Base-by-base conservation (phyloP, 1,139 yeast genomes). In the Kurtzmaniella quercitrusa region DNA sequence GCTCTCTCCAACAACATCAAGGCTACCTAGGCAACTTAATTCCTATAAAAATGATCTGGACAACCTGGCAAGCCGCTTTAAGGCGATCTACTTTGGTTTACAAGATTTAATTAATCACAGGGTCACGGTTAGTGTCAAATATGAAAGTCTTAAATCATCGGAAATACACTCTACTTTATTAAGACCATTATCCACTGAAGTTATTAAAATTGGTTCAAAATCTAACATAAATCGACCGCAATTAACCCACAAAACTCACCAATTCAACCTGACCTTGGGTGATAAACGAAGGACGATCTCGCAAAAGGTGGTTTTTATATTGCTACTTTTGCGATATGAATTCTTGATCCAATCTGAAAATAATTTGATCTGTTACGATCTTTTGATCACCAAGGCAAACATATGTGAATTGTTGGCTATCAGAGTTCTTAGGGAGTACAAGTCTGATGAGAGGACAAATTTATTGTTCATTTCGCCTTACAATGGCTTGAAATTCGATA, bases 371-470 rank as follows among this genome's bases (percentile, higher is more conserved):
- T 61, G 66, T 49, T 70, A 66, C 40, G 82, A 80, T 38, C 61
- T 79, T 33, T 62, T 77, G 54, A 55, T 57, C 1, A 76, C 84
- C 9, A 71, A 80, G 42, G 76, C 84, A 20, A 67, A 64, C 45
- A 65, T 79, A 3, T 80, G 85, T 55, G 84, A 80, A 53, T 57
- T 78, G 12, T 60, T 78, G 36, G 81, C 84, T 2, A 67, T 78
- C 26, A 59, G 81, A 47, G 65, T 78, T 56, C 59, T 79, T 33
- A 61, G 78, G 42, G 83, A 78, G 44, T 78, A 71, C 52, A 65
- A 65, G 38, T 66, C 76, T 2, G 62, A 63, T 36, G 74, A 69
- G 43, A 50, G 78, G 41, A 71, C 79, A 43, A 71, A 76, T 42
- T 51, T 59, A 48, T 63, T 63, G 52, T 80, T 57, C 55, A 66